Percentiles rank a stretch among this genome's conserved stretches.
Conservation (phyloP, 2,329 filamentous ascomycete genomes). For the Colletotrichum nymphaeae region DNA sequence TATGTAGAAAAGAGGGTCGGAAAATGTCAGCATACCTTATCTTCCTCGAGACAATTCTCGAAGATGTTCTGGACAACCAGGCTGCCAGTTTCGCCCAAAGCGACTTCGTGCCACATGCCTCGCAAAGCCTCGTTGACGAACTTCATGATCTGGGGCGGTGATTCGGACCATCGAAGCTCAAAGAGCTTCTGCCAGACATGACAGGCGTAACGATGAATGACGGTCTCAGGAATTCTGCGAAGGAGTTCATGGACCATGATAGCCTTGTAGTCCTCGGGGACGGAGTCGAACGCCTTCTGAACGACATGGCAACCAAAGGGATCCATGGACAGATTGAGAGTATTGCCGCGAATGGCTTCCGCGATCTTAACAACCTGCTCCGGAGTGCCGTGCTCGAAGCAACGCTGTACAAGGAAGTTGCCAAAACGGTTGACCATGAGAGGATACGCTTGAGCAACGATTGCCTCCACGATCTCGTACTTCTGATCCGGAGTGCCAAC, state of each 20-base stretch:
- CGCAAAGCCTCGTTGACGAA: constrained; percentile 95
- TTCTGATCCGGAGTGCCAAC: constrained; percentile 95
- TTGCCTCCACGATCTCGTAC: constrained; percentile 95
- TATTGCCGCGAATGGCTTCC: constrained; percentile 92
- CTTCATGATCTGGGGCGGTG: constrained; percentile 97
- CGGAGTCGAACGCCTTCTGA: constrained; percentile 98
- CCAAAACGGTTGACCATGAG: constrained; percentile 99
- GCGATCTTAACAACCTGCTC: constrained; percentile 97
- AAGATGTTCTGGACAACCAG: constrained; percentile 99
- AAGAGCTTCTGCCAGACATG: constrained; percentile 99
- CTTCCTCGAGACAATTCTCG: constrained; percentile 97
- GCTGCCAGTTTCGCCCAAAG: constrained; percentile 95
- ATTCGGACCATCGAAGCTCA: constrained; percentile 94
- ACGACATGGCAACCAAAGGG: constrained; percentile 98
- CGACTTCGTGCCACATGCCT: constrained; percentile 99
- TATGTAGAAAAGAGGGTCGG: not conserved
- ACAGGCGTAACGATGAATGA: constrained; percentile 98
- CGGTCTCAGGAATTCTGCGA: constrained; percentile 94
- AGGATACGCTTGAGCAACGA: constrained; percentile 92
- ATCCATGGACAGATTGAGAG: constrained; percentile 95
- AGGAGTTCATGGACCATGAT: constrained; percentile 99
- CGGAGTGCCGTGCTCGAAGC: constrained; percentile 96
- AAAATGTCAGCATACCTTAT: constrained; percentile 76
- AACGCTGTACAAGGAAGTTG: constrained; percentile 97
- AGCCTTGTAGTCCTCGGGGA: constrained; percentile 97